Base-by-base conservation (phyloP, 805 yeast genomes). In the Danielia reshetovae region DNA sequence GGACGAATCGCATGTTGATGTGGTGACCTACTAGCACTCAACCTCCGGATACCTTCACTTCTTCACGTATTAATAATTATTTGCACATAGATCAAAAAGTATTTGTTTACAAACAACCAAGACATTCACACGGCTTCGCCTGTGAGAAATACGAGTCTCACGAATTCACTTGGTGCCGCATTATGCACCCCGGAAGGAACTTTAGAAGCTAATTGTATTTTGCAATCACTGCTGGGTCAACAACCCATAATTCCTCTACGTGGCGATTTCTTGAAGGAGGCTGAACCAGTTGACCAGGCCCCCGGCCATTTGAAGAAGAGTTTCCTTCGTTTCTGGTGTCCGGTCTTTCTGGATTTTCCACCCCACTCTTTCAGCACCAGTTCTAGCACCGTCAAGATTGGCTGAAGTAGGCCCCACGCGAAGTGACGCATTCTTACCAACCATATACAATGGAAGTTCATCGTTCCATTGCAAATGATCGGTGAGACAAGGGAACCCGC, bases 361-460 rank as follows among this genome's bases (percentile, higher is more conserved):
- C 3, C 73, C 72, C 19, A 68, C 56, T 32, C 74, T 42, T 40
- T 69, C 75, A 1, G 73, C 72, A 3, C 72, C 71, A 9, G 59
- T 40, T 24, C 75, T 43, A 1, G 72, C 74, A 3, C 74, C 75
- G 34, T 67, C 74, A 27, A 69, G 48, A 36, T 70, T 70, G 2
- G 74, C 74, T 14, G 70, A 58, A 0, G 72, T 60, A 1, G 74
- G 74, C 0, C 74, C 74, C 33, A 65, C 58, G 29, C 59, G 48
- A 14, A 69, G 44, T 29, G 63, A 59, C 0, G 74, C 72, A 38
- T 66, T 60, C 39, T 69, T 65, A 2, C 74, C 74, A 4, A 62
- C 45, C 57, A 68, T 52, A 36, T 59, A 68, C 17, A 69, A 48
- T 0, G 73, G 74, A 3, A 68, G 35, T 7, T 54, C 54, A 1